phyloP scores from a whole-genome alignment of 441 rosid genomes.

The Erodium texanum region DNA sequence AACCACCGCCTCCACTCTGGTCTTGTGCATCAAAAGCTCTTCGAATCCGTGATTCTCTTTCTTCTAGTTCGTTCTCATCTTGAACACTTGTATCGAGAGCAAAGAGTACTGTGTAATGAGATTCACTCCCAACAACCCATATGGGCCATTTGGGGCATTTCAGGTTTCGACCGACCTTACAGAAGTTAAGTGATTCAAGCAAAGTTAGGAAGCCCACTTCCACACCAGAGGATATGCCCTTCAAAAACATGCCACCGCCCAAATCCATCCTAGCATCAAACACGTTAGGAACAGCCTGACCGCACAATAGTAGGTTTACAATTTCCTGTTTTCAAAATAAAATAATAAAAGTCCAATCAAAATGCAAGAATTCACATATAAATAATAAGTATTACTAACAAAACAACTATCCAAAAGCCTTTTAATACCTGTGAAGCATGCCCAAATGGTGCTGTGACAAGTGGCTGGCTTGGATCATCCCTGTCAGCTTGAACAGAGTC shows the following conservation, averaged over 20 bases:
- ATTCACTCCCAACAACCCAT: constrained; percentile 98
- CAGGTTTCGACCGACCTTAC: constrained; percentile 86
- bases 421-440: constrained; percentile 89
- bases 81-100: constrained; percentile 79
- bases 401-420: neutral
- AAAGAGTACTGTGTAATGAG: constrained; percentile 89
- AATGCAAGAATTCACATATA: constrained; percentile 8
- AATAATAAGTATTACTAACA: too few species aligned
- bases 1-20: constrained; percentile 98
- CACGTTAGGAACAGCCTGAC: constrained; percentile 92
- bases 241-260: constrained; percentile 85
- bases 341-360: neutral
- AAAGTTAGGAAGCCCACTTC: constrained; percentile 97
- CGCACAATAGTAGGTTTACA: constrained; percentile 81
- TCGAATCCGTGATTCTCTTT: constrained; percentile 77
- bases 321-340: constrained; percentile 53
- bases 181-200: constrained; percentile 84
- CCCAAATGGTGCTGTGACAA: constrained; percentile 97
- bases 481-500: constrained; percentile 81
- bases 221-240: constrained; percentile 65
- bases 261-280: constrained; percentile 95
- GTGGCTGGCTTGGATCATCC: constrained; percentile 82
- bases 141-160: constrained; percentile 95
- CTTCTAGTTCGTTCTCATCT: constrained; percentile 88
- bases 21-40: constrained; percentile 88